These are phyloP conservation scores for Sungouiozyma ichnusensis DNA, from an alignment of 805 yeast genomes.

Conservation along the genomic window DNA sequence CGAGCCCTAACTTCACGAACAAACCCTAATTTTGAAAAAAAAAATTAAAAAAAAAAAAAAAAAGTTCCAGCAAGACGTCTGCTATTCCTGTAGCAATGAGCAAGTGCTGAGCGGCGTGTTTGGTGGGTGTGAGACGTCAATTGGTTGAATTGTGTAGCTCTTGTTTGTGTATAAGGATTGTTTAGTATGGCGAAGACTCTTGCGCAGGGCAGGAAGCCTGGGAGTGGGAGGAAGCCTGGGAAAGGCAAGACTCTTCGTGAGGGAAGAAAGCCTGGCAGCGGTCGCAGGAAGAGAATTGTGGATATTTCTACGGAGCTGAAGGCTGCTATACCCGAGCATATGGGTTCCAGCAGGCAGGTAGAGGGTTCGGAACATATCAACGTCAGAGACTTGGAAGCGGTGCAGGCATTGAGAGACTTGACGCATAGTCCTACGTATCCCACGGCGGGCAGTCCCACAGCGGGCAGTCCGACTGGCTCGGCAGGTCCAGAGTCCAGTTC, in stretches of 20 bases:
- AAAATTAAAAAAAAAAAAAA: too few species aligned
- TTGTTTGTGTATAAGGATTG: too few species aligned
- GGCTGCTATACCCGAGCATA: background rate
- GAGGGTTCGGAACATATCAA: slow-evolving; percentile 4
- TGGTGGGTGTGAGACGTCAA: too few species aligned
- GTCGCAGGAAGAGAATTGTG: slow-evolving; percentile 18
- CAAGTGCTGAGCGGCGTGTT: too few species aligned
- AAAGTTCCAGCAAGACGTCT: too few species aligned
- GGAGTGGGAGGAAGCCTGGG: slow-evolving; percentile 29
- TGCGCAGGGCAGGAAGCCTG: slow-evolving; percentile 29
- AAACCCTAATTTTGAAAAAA: too few species aligned
- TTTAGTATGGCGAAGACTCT: slow-evolving; percentile 26
- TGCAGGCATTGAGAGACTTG: slow-evolving; percentile 20
- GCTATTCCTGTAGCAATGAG: too few species aligned
- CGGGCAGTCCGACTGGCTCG: background rate
- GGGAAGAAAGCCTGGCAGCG: slow-evolving; percentile 29
- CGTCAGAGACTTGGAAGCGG: slow-evolving; percentile 20
- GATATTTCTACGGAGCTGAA: background rate
- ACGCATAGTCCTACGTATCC: slow-evolving; percentile 15
- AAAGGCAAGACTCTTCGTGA: slow-evolving; percentile 26
- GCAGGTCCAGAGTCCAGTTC: background rate
- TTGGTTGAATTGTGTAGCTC: too few species aligned
- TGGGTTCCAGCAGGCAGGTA: background rate
- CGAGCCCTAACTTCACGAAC: too few species aligned
- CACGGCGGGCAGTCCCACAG: slow-evolving; percentile 2